Evolutionary conservation across 306 rosid genomes (phyloP).

Genomic region (Echinosophora koreensis): DNA sequence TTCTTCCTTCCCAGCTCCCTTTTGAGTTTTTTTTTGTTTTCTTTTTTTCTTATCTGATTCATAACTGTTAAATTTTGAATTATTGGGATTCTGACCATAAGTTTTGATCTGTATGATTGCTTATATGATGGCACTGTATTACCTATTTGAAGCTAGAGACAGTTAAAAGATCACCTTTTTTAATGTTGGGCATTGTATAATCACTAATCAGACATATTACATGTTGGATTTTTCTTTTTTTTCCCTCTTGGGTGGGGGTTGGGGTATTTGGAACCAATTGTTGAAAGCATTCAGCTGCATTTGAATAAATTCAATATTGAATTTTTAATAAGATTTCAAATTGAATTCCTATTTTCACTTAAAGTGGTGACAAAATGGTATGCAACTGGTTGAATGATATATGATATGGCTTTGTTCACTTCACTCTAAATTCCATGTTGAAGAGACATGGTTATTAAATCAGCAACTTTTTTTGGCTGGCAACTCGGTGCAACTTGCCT

Average conservation of each 20-base stretch:
- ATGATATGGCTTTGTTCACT: background rate
- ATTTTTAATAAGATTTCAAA: slow-evolving; percentile 8
- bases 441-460: background rate
- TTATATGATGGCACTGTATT: background rate
- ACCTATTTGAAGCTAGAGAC: slow-evolving; percentile 9
- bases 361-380: background rate
- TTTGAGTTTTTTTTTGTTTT: background rate
- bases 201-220: background rate
- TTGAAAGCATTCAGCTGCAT: background rate
- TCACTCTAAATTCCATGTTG: background rate
- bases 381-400: slow-evolving; percentile 1
- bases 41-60: slow-evolving; percentile 21
- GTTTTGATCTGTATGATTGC: slow-evolving; percentile 22
- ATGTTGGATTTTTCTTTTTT: background rate
- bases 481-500: background rate
- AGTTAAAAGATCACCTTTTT: background rate
- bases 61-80: background rate
- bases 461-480: slow-evolving; percentile 7
- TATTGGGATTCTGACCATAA: background rate
- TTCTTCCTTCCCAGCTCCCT: background rate
- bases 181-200: background rate
- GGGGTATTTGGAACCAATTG: background rate
- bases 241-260: background rate
- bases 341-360: slow-evolving; percentile 28
- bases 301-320: slow-evolving; percentile 8